These are phyloP conservation scores for Fusarium stilboides DNA, from an alignment of 2,329 filamentous ascomycete species.

Conservation along the genomic window DNA sequence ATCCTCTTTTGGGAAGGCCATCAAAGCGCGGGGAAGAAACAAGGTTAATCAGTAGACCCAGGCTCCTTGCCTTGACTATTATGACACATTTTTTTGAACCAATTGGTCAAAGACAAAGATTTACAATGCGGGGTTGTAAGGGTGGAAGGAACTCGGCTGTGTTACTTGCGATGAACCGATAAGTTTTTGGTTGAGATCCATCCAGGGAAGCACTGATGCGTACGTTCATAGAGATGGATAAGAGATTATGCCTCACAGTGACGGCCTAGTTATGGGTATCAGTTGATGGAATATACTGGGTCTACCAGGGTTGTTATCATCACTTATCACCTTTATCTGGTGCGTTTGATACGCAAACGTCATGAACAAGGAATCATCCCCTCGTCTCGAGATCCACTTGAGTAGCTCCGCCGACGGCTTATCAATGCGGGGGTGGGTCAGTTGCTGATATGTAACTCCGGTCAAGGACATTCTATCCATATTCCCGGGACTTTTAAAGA, in stretches of 20 bases:
- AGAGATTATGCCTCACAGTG: too few relatives aligned
- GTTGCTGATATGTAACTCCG: neutral
- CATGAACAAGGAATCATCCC: neutral
- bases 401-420: conserved; percentile 12
- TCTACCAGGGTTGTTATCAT: neutral
- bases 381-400: neutral
- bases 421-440: conserved; percentile 28
- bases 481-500: neutral
- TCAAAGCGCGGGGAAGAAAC: neutral
- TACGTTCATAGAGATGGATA: too few relatives aligned
- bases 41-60: too few relatives aligned
- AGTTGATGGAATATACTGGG: too few relatives aligned
- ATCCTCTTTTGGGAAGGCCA: neutral
- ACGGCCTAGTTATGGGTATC: too few relatives aligned
- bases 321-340: conserved; percentile 2
- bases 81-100: neutral
- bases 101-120: neutral
- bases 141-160: too few relatives aligned
- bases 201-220: too few relatives aligned
- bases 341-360: neutral
- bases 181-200: too few relatives aligned
- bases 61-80: neutral
- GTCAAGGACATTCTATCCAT: neutral
- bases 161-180: too few relatives aligned
- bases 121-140: neutral